These are phyloP conservation scores for Wickerhamomyces kurtzmanii DNA, from an alignment of 805 yeast genomes.

Conservation along the genomic window DNA sequence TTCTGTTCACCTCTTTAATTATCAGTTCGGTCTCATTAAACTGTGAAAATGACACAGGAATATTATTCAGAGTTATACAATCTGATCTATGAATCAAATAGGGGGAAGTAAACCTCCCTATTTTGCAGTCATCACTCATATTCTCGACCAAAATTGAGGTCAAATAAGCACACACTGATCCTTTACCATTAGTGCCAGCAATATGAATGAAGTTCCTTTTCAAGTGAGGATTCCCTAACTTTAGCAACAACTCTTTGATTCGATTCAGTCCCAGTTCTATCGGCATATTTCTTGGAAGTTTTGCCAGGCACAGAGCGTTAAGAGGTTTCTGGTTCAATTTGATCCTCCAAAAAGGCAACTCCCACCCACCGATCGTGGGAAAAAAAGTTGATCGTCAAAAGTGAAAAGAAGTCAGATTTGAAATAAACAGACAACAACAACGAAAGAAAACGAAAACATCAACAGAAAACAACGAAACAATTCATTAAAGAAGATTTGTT, in stretches of 20 bases:
- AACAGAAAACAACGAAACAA: too few relatives aligned
- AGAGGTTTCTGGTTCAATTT: too few relatives aligned
- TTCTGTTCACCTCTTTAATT: slow-evolving; percentile 31
- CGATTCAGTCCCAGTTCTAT: slow-evolving; percentile 53
- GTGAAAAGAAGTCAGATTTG: too few relatives aligned
- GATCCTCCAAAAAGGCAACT: too few relatives aligned
- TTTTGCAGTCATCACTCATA: slow-evolving; percentile 23
- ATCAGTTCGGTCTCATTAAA: slow-evolving; percentile 35
- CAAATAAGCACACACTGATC: slow-evolving; percentile 81
- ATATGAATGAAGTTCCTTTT: slow-evolving; percentile 68
- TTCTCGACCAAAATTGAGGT: slow-evolving; percentile 49
- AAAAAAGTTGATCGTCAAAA: too few relatives aligned
- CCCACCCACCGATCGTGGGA: too few relatives aligned
- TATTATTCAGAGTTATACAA: slow-evolving; percentile 57
- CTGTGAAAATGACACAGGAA: slow-evolving; percentile 34
- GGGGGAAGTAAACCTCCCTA: slow-evolving; percentile 87
- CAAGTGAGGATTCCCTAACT: slow-evolving; percentile 62
- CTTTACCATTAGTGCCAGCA: slow-evolving; percentile 97
- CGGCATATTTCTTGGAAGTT: too few relatives aligned
- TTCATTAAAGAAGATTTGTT: too few relatives aligned
- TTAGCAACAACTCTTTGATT: slow-evolving; percentile 30
- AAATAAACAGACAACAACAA: too few relatives aligned
- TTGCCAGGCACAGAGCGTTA: too few relatives aligned
- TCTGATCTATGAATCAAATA: slow-evolving; percentile 70
- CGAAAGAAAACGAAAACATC: too few relatives aligned